Percentiles rank a stretch among this genome's conserved stretches.
phyloP scores from a whole-genome alignment of 768 basidiomycete species.

The Tubosaeta brunneosetosa region DNA sequence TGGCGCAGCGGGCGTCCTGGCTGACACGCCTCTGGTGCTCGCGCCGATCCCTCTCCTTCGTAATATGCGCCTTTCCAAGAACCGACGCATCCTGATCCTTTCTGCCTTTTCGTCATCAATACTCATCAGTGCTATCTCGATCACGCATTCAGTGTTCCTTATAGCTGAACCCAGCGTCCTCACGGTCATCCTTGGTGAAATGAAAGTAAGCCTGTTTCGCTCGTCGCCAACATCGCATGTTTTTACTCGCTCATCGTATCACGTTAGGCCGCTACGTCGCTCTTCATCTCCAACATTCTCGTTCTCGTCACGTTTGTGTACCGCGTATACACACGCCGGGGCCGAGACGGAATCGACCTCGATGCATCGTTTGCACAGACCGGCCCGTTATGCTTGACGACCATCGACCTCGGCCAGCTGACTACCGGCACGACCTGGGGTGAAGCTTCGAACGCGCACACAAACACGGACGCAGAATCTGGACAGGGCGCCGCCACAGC shows the following conservation, averaged over 20 bases:
- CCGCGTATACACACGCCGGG: not conserved
- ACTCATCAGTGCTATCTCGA: constrained; percentile 4
- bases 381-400: not conserved
- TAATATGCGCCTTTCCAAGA: constrained; percentile 1
- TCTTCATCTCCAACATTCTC: constrained; percentile 10
- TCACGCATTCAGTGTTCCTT: constrained; percentile 4
- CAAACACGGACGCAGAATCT: not conserved
- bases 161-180: not conserved
- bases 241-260: not conserved
- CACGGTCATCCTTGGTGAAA: not conserved
- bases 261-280: constrained; percentile 3
- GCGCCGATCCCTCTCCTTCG: constrained; percentile 5
- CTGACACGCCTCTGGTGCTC: not conserved
- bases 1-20: not conserved
- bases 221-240: not conserved
- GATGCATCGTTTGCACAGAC: not conserved
- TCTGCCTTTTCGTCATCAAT: constrained; percentile 5
- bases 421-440: not conserved
- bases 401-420: not conserved
- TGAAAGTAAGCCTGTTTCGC: constrained; percentile 3
- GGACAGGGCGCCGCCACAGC: not conserved
- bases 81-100: constrained; percentile 5
- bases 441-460: not conserved
- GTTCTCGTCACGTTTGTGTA: constrained; percentile 6
- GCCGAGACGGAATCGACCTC: not conserved